Evolutionary conservation across 257 asterid species (phyloP).

Genomic region (Nicotiana tomentosiformis): DNA sequence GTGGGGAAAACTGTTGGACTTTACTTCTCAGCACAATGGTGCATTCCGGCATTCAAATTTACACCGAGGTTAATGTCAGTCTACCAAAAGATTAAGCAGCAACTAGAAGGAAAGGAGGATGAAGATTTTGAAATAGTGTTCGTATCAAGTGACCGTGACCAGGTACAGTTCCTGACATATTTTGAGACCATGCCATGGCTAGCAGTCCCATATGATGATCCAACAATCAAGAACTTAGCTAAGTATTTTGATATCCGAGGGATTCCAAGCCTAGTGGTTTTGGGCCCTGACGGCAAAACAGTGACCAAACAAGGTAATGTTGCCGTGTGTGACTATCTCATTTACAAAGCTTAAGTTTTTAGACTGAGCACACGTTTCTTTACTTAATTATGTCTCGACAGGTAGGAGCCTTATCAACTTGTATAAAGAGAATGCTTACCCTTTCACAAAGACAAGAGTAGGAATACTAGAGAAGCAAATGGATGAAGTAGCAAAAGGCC

Average conservation of each 20-base stretch:
- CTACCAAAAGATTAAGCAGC: constrained; percentile 41
- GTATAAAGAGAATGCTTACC: constrained; percentile 53
- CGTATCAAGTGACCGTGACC: constrained; percentile 52
- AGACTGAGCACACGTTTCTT: background rate
- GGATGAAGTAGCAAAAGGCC: constrained; percentile 40
- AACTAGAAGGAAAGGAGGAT: background rate
- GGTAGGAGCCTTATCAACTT: constrained; percentile 55
- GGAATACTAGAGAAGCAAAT: constrained; percentile 37
- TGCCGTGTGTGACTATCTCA: background rate
- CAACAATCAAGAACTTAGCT: constrained; percentile 30
- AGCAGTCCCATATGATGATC: constrained; percentile 52
- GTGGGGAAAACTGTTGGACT: constrained; percentile 58
- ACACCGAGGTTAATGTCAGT: constrained; percentile 43
- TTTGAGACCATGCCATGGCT: constrained; percentile 69
- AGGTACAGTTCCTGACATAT: constrained; percentile 28
- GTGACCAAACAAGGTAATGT: constrained; percentile 32
- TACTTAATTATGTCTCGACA: background rate
- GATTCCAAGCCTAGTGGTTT: constrained; percentile 52
- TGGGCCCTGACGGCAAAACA: constrained; percentile 65
- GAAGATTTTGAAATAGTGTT: constrained; percentile 51
- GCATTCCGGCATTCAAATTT: constrained; percentile 47
- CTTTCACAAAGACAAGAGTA: constrained; percentile 39
- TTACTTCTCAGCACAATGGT: constrained; percentile 65
- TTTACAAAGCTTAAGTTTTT: background rate
- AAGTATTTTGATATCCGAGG: constrained; percentile 48